These are phyloP conservation scores for Tylopilus sp. DNA, from an alignment of 1,284 basidiomycete genomes.

Conservation along the genomic window DNA sequence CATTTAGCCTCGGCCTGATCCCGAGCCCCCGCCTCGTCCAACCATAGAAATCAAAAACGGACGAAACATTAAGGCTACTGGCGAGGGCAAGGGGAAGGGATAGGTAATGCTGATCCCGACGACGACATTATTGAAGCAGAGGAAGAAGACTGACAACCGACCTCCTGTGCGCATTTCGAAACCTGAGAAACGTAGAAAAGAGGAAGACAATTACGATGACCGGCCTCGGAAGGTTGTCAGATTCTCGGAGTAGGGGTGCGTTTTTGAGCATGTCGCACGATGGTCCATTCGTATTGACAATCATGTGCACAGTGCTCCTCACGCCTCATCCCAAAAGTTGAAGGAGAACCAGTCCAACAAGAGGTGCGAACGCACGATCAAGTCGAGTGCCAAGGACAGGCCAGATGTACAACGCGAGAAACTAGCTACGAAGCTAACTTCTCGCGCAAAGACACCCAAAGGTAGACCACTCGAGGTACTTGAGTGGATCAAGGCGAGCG, in stretches of 20 bases:
- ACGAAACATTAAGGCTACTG: neutral
- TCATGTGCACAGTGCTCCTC: slow-evolving; percentile 5
- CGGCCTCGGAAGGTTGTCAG: slow-evolving; percentile 24
- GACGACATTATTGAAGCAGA: neutral
- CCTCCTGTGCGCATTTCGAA: slow-evolving; percentile 4
- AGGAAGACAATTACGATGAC: slow-evolving; percentile 21
- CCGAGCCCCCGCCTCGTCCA: neutral
- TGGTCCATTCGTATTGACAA: neutral
- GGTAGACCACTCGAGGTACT: slow-evolving; percentile 34
- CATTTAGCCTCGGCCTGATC: neutral
- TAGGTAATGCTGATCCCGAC: neutral
- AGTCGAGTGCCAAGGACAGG: neutral
- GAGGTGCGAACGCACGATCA: neutral
- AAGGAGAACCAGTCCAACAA: slow-evolving; percentile 26
- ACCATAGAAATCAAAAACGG: neutral
- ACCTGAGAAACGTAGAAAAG: slow-evolving; percentile 22
- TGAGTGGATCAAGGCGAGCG: slow-evolving; percentile 31
- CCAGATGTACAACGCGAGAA: neutral
- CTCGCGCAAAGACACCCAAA: slow-evolving; percentile 13
- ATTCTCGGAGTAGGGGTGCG: slow-evolving; percentile 16
- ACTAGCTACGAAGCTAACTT: neutral
- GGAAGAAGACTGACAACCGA: slow-evolving; percentile 4
- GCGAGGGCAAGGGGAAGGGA: slow-evolving; percentile 5
- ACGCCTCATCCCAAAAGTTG: slow-evolving; percentile 21
- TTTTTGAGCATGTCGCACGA: neutral